Evolutionary conservation across 1,284 basidiomycete genomes (phyloP).

Genomic region (Malassezia arunalokei): DNA sequence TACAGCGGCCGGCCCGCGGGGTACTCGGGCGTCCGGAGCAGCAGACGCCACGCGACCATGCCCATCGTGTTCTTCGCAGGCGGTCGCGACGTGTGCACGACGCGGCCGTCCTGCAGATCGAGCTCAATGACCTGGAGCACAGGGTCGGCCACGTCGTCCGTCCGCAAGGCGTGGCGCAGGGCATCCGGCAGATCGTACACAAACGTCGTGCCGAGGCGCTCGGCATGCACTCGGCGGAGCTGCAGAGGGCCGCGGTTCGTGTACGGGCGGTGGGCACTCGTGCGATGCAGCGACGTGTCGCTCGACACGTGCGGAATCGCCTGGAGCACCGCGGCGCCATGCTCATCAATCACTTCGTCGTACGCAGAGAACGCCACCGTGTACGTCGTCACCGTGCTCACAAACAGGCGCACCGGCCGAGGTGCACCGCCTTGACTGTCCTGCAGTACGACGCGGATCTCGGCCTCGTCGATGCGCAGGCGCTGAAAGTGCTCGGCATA

Average conservation of each 20-base stretch:
- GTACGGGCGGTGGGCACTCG: conserved; percentile 53
- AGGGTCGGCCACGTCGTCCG: conserved; percentile 53
- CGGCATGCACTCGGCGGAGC: conserved; percentile 97
- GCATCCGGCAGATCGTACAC: conserved; percentile 96
- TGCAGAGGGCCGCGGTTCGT: conserved; percentile 97
- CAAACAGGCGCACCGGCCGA: conserved; percentile 88
- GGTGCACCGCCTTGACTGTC: conserved; percentile 60
- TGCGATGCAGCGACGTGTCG: conserved; percentile 29
- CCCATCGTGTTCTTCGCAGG: conserved; percentile 89
- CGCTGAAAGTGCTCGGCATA: conserved; percentile 89
- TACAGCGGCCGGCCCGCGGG: conserved; percentile 75
- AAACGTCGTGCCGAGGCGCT: conserved; percentile 94
- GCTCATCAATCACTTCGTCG: conserved; percentile 92
- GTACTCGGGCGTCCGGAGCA: conserved; percentile 82
- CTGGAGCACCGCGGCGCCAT: conserved; percentile 82
- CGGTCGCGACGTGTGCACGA: conserved; percentile 76
- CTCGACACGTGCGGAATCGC: conserved; percentile 48
- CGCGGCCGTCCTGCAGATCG: conserved; percentile 72
- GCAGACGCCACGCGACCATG: conserved; percentile 98
- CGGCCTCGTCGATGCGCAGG: conserved; percentile 90
- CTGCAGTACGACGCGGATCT: conserved; percentile 88
- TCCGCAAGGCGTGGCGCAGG: conserved; percentile 89
- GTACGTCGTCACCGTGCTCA: conserved; percentile 97
- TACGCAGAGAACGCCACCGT: conserved; percentile 98
- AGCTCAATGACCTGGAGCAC: conserved; percentile 72